Base-by-base conservation (phyloP, 2,329 filamentous ascomycete genomes). In the Westerdykella aurantiaca region DNA sequence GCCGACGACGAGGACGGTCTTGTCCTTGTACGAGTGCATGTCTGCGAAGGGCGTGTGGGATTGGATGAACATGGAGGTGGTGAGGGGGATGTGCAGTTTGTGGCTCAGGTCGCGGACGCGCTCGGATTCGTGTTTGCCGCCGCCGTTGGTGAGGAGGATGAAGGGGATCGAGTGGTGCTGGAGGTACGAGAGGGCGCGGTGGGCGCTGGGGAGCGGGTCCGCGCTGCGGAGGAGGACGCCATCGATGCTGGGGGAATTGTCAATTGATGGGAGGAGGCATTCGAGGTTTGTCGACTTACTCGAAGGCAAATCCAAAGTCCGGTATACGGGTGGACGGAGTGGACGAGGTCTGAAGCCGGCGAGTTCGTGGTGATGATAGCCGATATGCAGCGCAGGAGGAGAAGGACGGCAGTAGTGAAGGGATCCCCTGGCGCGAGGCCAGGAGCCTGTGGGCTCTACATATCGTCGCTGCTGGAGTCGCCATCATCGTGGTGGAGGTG, bases 131-230 rank as follows among this genome's bases (percentile, higher is more conserved):
- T 82, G 80, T 61, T 85, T 88, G 45, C 93, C 93, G 34, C 93
- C 93, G 55, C 93, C 93, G 69, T 98, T 98, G 46, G 93, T 98
- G 50, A 98, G 76, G 29, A 98, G 80, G 58, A 98, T 91, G 70
- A 95, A 97, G 11, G 90, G 90, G 37, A 96, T 88, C 38, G 79
- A 75, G 59, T 89, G 77, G 38, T 77, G 70, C 55, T 89, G 81
- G 16, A 97, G 81, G 58, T 82, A 84, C 23, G 74, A 72, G 16
- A 98, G 77, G 12, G 89, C 79, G 58, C 86, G 77, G 1, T 80
- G 74, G 1, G 93, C 91, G 25, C 86, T 85, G 1, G 88, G 85
- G 38, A 97, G 82, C 3, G 87, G 82, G 49, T 83, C 80, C 4
- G 85, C 81, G 47, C 86, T 85, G 60, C 90, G 88, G 25, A 97